phyloP scores from a whole-genome alignment of 345 rosid species.

The Moricandia arvensis region DNA sequence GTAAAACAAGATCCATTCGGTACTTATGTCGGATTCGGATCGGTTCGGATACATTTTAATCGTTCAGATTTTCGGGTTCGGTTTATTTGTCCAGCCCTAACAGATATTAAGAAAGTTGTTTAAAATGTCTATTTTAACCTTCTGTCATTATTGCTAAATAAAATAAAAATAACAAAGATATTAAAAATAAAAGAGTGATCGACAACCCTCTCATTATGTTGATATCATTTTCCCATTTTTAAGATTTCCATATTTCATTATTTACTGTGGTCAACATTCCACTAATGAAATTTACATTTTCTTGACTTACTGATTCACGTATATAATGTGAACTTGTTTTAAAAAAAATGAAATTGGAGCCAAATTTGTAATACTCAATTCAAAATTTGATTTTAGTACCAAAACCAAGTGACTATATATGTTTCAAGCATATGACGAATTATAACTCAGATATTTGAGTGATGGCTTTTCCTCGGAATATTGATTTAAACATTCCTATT shows the following conservation, averaged over 20 bases:
- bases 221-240: background rate
- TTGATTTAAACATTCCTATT: too few relatives aligned
- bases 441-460: too few relatives aligned
- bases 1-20: too few relatives aligned
- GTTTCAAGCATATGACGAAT: too few relatives aligned
- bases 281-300: background rate
- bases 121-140: background rate
- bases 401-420: background rate
- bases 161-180: too few relatives aligned
- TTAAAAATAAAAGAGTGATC: background rate
- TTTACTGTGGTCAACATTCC: background rate
- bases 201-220: background rate
- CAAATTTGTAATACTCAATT: background rate
- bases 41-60: too few relatives aligned
- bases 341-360: background rate
- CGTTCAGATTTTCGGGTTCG: too few relatives aligned
- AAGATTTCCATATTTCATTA: background rate
- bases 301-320: background rate
- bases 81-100: too few relatives aligned
- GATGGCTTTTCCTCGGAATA: too few relatives aligned
- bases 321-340: background rate
- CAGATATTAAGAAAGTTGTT: background rate
- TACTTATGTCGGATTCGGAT: too few relatives aligned
- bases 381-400: too few relatives aligned
- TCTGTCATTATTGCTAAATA: background rate